Conservation (phyloP, 2,329 filamentous ascomycete species). For the Lojkania enalia region DNA sequence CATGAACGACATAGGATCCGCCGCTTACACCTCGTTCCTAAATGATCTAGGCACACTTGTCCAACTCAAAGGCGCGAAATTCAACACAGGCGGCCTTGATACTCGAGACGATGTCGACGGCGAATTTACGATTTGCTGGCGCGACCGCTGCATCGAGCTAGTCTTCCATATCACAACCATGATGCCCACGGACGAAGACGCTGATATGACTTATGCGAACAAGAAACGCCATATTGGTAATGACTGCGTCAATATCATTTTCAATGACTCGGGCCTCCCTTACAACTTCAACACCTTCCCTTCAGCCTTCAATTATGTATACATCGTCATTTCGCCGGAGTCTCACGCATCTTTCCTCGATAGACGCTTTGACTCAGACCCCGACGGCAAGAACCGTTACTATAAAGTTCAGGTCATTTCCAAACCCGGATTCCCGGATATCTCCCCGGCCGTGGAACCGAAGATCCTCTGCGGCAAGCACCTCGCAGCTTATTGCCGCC, state of each 20-base stretch:
- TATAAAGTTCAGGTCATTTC: slow-evolving; percentile 90
- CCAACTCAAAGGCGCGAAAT: slow-evolving; percentile 76
- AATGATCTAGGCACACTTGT: slow-evolving; percentile 80
- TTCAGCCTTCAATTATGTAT: slow-evolving; percentile 94
- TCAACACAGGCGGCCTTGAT: slow-evolving; percentile 93
- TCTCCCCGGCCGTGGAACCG: slow-evolving; percentile 84
- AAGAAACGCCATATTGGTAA: slow-evolving; percentile 98
- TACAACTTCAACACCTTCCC: slow-evolving; percentile 92
- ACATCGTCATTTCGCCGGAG: slow-evolving; percentile 92
- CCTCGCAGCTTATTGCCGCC: slow-evolving; percentile 81
- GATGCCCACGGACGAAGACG: slow-evolving; percentile 86
- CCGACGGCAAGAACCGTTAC: slow-evolving; percentile 58
- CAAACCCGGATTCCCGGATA: slow-evolving; percentile 84
- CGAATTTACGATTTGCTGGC: slow-evolving; percentile 89
- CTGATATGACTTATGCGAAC: slow-evolving; percentile 70
- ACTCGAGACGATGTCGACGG: slow-evolving; percentile 77
- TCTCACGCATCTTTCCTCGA: slow-evolving; percentile 77
- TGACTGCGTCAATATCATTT: slow-evolving; percentile 97
- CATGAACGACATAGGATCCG: slow-evolving; percentile 81
- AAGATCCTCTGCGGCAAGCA: slow-evolving; percentile 86
- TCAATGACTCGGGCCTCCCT: slow-evolving; percentile 90
- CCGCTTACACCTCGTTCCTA: slow-evolving; percentile 85
- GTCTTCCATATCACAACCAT: slow-evolving; percentile 95
- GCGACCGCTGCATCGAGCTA: slow-evolving; percentile 90
- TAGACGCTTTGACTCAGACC: slow-evolving; percentile 46